Evolutionary conservation across 1,284 basidiomycete species (phyloP).

Genomic region (Ustilago shanxiensis): DNA sequence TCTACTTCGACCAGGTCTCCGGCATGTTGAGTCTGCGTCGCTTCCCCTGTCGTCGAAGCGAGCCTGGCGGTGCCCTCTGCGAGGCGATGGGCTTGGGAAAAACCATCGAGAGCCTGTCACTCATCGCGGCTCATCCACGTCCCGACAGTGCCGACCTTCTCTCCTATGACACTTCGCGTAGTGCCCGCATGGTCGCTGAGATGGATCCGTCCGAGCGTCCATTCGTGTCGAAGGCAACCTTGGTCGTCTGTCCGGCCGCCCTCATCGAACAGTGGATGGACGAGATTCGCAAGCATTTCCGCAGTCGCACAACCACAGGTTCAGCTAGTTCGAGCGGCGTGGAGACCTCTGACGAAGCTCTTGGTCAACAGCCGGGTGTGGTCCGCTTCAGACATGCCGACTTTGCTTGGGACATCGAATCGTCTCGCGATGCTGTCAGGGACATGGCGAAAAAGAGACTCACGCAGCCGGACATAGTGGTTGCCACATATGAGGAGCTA

Average conservation of each 20-base stretch:
- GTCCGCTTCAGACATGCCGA: conserved; percentile 37
- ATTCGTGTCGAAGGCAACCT: conserved; percentile 43
- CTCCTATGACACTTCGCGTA: conserved; percentile 44
- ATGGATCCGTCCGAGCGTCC: conserved; percentile 29
- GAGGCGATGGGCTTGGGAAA: conserved; percentile 61
- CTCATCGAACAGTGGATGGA: conserved; percentile 57
- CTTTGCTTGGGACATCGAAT: conserved; percentile 34
- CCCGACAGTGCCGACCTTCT: conserved; percentile 29
- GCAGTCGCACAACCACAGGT: conserved; percentile 23
- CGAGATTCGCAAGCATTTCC: conserved; percentile 55
- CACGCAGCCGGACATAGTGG: conserved; percentile 45
- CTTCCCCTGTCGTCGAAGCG: conserved; percentile 39
- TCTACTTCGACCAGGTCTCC: conserved; percentile 53
- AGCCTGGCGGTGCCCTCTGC: conserved; percentile 57
- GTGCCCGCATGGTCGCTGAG: conserved; percentile 41
- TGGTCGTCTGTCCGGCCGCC: conserved; percentile 54
- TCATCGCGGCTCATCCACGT: conserved; percentile 48
- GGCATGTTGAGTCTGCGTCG: conserved; percentile 44
- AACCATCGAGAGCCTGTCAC: conserved; percentile 49
- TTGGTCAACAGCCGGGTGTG: conserved; percentile 31
- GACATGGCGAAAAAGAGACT: conserved; percentile 23
- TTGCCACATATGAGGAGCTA: conserved; percentile 57
- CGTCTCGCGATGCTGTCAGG: conserved; percentile 23
- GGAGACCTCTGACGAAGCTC: not conserved
- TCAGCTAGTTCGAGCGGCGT: not conserved